These are phyloP conservation scores for Penicillium sumatraense DNA, from an alignment of 2,329 filamentous ascomycete genomes.

Conservation along the genomic window DNA sequence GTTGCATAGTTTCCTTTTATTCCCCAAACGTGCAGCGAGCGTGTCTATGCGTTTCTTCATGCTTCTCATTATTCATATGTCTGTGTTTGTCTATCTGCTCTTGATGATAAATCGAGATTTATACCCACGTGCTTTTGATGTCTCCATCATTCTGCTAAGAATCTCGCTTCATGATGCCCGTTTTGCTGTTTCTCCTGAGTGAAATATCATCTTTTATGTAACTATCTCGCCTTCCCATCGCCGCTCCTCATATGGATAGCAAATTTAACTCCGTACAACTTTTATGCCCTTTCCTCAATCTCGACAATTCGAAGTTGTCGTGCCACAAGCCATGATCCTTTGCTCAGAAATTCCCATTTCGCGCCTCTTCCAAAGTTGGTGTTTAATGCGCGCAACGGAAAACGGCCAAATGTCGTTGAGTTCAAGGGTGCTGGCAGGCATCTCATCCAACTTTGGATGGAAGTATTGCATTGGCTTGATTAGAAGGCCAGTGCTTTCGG, in stretches of 20 bases:
- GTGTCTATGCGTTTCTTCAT: not conserved
- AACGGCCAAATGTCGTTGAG: too few relatives aligned
- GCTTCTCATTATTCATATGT: not conserved
- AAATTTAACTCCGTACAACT: not conserved
- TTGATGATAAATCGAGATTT: conserved; percentile 3
- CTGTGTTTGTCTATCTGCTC: not conserved
- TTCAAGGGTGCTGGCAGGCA: too few relatives aligned
- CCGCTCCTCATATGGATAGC: not conserved
- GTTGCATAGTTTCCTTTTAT: not conserved
- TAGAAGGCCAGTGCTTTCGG: too few relatives aligned
- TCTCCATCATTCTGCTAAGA: not conserved
- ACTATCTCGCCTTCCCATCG: not conserved
- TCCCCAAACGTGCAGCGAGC: not conserved
- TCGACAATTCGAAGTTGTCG: too few relatives aligned
- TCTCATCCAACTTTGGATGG: too few relatives aligned
- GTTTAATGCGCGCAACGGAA: too few relatives aligned
- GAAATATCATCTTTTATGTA: conserved; percentile 3
- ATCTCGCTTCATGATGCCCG: not conserved
- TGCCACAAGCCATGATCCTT: too few relatives aligned
- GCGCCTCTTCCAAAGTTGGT: too few relatives aligned
- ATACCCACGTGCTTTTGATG: conserved; percentile 3
- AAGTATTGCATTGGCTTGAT: too few relatives aligned
- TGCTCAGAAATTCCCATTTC: too few relatives aligned
- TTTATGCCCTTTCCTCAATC: too few relatives aligned
- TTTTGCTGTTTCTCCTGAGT: not conserved